Percentiles rank a stretch among this genome's conserved stretches.
phyloP scores from a whole-genome alignment of 306 rosid genomes.

The Gynostemma pentaphyllum region DNA sequence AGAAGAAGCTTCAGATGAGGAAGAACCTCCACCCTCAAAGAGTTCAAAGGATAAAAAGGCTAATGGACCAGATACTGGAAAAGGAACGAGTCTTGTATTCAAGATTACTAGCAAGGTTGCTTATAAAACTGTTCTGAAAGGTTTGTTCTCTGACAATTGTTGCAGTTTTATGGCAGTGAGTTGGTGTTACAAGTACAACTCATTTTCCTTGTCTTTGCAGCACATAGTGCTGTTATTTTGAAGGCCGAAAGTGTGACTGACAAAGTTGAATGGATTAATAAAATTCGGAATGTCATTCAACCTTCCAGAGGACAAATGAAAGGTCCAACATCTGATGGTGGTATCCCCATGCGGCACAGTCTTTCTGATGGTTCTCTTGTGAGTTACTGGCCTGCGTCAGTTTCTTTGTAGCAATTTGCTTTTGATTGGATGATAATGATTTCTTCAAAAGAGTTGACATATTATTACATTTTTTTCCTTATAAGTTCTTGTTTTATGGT shows the following conservation, averaged over 20 bases:
- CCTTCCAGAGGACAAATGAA: slow-evolving; percentile 53
- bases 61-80: slow-evolving; percentile 62
- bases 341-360: slow-evolving; percentile 58
- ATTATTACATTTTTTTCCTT: not conserved
- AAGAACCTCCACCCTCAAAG: slow-evolving; percentile 48
- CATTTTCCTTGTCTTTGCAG: slow-evolving; percentile 38
- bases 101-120: slow-evolving; percentile 82
- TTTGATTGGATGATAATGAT: not conserved
- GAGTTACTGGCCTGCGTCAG: slow-evolving; percentile 19
- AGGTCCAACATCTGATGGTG: slow-evolving; percentile 53
- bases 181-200: no score
- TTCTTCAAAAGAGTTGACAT: not conserved
- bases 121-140: slow-evolving; percentile 88
- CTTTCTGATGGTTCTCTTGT: slow-evolving; percentile 96
- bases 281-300: slow-evolving; percentile 62
- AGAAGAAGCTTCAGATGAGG: slow-evolving; percentile 77
- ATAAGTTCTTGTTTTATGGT: not conserved
- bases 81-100: slow-evolving; percentile 51
- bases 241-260: slow-evolving; percentile 80
- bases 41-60: slow-evolving; percentile 84
- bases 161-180: not conserved
- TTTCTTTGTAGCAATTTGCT: not conserved
- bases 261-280: slow-evolving; percentile 76
- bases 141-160: slow-evolving; percentile 17
- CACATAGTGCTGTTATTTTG: slow-evolving; percentile 70